phyloP scores from a whole-genome alignment of 805 yeast genomes.

The Candida gorgasii region DNA sequence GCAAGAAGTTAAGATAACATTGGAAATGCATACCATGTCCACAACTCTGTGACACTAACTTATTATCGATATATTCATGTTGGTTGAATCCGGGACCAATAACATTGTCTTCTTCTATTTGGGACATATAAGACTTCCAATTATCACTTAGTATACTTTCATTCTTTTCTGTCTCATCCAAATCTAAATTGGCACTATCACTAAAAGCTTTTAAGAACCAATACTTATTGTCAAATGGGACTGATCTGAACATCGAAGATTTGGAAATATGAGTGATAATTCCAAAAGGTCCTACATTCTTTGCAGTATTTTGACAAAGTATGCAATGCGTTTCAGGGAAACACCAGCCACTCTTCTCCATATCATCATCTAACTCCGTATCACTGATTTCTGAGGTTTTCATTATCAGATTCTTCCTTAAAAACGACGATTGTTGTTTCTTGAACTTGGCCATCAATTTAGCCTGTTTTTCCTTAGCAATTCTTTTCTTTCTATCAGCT shows the following conservation, averaged over 20 bases:
- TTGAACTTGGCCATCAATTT: constrained; percentile 77
- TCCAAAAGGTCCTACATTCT: constrained; percentile 69
- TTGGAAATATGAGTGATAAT: constrained; percentile 62
- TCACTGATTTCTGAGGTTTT: constrained; percentile 36
- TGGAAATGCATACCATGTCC: constrained; percentile 91
- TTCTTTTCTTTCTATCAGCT: constrained; percentile 58
- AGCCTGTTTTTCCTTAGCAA: constrained; percentile 69
- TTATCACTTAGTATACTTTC: constrained; percentile 23
- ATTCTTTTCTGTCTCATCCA: constrained; percentile 25
- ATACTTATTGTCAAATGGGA: constrained; percentile 63
- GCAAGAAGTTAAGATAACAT: constrained; percentile 68
- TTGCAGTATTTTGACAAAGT: constrained; percentile 75
- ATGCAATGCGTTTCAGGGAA: constrained; percentile 78
- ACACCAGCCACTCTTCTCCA: constrained; percentile 49
- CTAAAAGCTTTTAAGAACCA: constrained; percentile 69
- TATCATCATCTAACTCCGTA: constrained; percentile 41
- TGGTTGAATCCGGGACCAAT: constrained; percentile 75
- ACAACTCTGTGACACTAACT: constrained; percentile 68
- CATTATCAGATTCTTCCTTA: constrained; percentile 46
- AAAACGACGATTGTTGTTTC: constrained; percentile 75
- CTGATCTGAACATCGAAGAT: constrained; percentile 58
- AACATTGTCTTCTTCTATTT: constrained; percentile 38
- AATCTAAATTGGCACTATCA: constrained; percentile 43
- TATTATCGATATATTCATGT: constrained; percentile 37
- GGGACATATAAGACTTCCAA: constrained; percentile 41